Evolutionary conservation across 2,329 filamentous ascomycete species (phyloP).

Genomic region (Penicillium sp.): DNA sequence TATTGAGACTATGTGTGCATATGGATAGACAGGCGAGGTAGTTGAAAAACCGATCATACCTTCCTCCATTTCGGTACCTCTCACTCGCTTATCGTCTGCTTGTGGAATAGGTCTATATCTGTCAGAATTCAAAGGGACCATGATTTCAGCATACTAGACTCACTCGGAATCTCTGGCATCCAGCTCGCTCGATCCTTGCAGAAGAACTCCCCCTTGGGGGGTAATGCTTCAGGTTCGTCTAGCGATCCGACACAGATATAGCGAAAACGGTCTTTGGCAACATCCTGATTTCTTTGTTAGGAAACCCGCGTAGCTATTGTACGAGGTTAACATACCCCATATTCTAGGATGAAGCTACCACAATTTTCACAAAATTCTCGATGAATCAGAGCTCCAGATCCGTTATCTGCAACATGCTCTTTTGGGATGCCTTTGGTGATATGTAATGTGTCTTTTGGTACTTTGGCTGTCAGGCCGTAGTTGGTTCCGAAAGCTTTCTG

Average conservation of each 20-base stretch:
- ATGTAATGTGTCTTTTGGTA: slow-evolving; percentile 39
- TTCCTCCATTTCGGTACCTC: neutral
- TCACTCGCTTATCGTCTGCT: slow-evolving; percentile 40
- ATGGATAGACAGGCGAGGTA: neutral
- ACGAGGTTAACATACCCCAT: slow-evolving; percentile 35
- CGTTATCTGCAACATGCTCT: slow-evolving; percentile 45
- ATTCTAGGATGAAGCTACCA: slow-evolving; percentile 46
- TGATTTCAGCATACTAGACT: slow-evolving; percentile 11
- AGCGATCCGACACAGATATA: slow-evolving; percentile 45
- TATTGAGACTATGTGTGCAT: neutral
- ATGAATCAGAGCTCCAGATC: slow-evolving; percentile 40
- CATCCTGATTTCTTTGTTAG: slow-evolving; percentile 18
- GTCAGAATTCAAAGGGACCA: slow-evolving; percentile 6
- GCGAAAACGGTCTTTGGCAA: slow-evolving; percentile 29
- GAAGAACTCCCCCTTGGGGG: slow-evolving; percentile 50
- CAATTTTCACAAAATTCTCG: slow-evolving; percentile 48
- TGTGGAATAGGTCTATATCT: slow-evolving; percentile 37
- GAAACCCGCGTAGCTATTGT: neutral
- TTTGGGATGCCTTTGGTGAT: slow-evolving; percentile 36
- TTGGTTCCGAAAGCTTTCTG: slow-evolving; percentile 46
- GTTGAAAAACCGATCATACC: neutral
- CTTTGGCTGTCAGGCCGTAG: slow-evolving; percentile 47
- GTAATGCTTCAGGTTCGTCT: slow-evolving; percentile 42
- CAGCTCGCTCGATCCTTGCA: slow-evolving; percentile 42
- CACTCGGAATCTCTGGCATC: slow-evolving; percentile 45